Base-by-base conservation (phyloP, 2,329 filamentous ascomycete genomes). In the Claviceps lovelessii region DNA sequence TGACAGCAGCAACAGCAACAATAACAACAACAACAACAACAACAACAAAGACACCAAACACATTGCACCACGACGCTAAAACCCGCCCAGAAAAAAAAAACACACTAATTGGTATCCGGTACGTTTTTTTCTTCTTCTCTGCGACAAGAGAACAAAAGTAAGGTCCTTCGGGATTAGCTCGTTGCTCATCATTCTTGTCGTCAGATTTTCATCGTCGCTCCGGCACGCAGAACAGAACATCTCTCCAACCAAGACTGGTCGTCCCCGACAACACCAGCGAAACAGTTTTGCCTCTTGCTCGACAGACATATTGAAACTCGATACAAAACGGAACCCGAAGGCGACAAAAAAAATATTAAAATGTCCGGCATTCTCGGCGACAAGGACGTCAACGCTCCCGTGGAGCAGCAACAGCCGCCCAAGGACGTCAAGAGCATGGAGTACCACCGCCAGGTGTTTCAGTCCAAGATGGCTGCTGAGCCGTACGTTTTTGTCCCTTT, bases 361-460 rank as follows among this genome's bases (percentile, higher is more conserved):
- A 85, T 84, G 80, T 78, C 78, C 57, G 59, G 70, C 68, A 80
- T 84, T 61, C 82, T 88, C 69, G 72, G 74, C 62, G 73, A 79
- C 65, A 83, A 83, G 72, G 83, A 87, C 72, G 75, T 78, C 71
- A 88, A 88, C 71, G 73, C 73, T 57, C 59, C 74, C 59, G 69
- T 79, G 60, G 54, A 56, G 46, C 56, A 61, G 52, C 64, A 64
- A 51, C 58, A 60, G 45, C 56, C 67, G 56, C 62, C 59, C 62
- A 74, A 76, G 67, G 72, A 78, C 57, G 71, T 81, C 54, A 83
- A 82, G 76, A 82, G 75, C 72, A 81, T 90, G 76, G 85, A 89
- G 65, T 87, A 87, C 67, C 86, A 90, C 67, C 85, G 86, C 58
- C 83, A 88, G 72, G 76, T 87, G 55, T 74, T 90, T 56, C 79